phyloP scores from a whole-genome alignment of 2,329 filamentous ascomycete species.

The Zasmidium citrigriseum region DNA sequence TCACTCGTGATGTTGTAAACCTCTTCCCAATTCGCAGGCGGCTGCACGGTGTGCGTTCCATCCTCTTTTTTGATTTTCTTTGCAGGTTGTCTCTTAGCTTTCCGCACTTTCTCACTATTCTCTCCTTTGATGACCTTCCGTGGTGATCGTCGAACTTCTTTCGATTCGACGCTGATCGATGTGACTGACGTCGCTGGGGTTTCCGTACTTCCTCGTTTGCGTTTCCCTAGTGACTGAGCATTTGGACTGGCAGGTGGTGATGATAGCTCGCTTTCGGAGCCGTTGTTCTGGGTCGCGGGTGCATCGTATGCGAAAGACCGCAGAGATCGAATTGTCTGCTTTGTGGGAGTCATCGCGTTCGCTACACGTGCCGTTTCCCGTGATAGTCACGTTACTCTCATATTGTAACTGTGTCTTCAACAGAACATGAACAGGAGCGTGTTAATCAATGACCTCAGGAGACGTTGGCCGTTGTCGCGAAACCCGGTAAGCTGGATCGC shows the following conservation, averaged over 20 bases:
- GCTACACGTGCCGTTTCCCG: conserved; percentile 27
- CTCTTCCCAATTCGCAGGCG: conserved; percentile 79
- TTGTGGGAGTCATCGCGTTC: conserved; percentile 17
- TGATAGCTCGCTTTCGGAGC: conserved; percentile 18
- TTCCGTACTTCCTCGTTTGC: conserved; percentile 23
- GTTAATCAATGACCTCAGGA: background rate
- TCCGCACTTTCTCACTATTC: conserved; percentile 14
- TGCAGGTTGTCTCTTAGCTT: conserved; percentile 31
- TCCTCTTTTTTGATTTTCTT: conserved; percentile 36
- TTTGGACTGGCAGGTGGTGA: conserved; percentile 9
- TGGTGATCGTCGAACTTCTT: conserved; percentile 27
- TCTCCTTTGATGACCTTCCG: conserved; percentile 30
- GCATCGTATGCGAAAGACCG: conserved; percentile 18
- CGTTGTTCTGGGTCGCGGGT: background rate
- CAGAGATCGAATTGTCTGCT: conserved; percentile 22
- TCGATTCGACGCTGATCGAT: conserved; percentile 12
- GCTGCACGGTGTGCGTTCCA: conserved; percentile 35
- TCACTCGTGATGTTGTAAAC: conserved; percentile 75
- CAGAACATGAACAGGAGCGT: background rate
- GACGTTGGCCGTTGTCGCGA: background rate
- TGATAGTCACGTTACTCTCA: conserved; percentile 27
- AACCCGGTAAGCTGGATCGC: no score
- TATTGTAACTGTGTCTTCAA: background rate
- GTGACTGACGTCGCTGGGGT: conserved; percentile 14
- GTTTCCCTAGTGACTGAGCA: conserved; percentile 20